Base-by-base conservation (phyloP, 805 yeast genomes). In the Candida awuae region DNA sequence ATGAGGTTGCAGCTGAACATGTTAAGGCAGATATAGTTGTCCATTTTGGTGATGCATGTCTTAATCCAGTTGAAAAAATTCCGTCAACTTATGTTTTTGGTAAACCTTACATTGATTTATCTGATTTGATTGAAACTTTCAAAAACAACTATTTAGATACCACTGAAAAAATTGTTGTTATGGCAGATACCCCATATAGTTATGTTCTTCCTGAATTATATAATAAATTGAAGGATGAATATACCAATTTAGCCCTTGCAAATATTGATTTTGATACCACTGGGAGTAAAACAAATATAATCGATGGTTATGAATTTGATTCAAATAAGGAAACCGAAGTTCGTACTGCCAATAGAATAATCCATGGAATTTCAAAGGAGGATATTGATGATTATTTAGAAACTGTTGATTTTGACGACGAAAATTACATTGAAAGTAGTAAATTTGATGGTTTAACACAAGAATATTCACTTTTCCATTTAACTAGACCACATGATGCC, bases 1-100 rank as follows among this genome's bases (percentile, higher is more conserved):
- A 92, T 58, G 97, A 88, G 54, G 94, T 90, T 20, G 97, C 98
- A 0, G 94, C 96, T 1, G 88, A 84, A 54, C 98, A 92, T 58
- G 94, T 90, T 13, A 55, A 65, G 6, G 87, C 92, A 6, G 95
- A 90, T 46, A 61, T 83, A 4, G 85, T 92, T 21, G 77, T 88
- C 2, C 98, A 92, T 60, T 85, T 88, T 59, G 98, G 98, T 3
- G 94, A 86, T 55, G 90, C 97, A 0, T 92, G 98, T 59, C 61
- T 92, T 54, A 87, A 82, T 49, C 82, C 87, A 0, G 77, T 85
- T 6, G 77, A 74, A 32, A 74, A 75, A 32, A 55, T 85, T n/a
- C 77, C 83, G 0, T 84, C 87, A 0, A 75, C 80, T 0, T 90
- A 85, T 53, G 80, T 85, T 0, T 77, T 88, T 57, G 95, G 95